phyloP scores from a whole-genome alignment of 192 early-diverging fungal species.

The Backusella sp. region DNA sequence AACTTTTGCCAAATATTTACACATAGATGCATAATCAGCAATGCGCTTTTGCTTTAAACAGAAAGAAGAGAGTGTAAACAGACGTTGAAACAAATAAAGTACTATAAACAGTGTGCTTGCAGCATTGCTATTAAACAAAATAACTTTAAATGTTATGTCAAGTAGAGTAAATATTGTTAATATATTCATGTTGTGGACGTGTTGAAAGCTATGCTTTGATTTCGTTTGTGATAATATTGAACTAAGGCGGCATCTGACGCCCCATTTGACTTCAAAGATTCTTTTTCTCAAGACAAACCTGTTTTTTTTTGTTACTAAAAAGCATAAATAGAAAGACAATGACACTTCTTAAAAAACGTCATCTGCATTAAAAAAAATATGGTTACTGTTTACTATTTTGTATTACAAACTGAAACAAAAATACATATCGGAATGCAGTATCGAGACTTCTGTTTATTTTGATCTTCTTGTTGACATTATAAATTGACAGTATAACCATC shows the following conservation, averaged over 20 bases:
- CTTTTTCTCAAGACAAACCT: background rate
- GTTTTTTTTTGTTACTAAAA: slow-evolving; percentile 3
- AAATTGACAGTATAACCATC: background rate
- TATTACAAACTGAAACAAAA: background rate
- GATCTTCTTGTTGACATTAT: background rate
- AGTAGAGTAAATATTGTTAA: background rate
- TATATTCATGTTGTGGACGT: background rate
- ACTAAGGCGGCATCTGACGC: background rate
- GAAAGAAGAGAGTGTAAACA: background rate
- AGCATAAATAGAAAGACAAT: background rate
- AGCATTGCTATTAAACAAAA: background rate
- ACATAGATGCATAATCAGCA: background rate
- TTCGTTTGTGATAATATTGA: background rate
- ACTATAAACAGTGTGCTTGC: background rate
- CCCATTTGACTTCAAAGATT: background rate
- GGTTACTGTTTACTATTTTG: background rate
- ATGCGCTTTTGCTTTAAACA: background rate
- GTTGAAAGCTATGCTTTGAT: background rate
- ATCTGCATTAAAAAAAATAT: background rate
- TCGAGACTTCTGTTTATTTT: background rate
- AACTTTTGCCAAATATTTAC: background rate
- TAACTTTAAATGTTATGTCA: background rate
- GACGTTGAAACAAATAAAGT: background rate
- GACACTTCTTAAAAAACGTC: background rate
- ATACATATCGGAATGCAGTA: background rate